Evolutionary conservation across 1,284 basidiomycete species (phyloP).

Genomic region (Ceratobasidium papillatum): DNA sequence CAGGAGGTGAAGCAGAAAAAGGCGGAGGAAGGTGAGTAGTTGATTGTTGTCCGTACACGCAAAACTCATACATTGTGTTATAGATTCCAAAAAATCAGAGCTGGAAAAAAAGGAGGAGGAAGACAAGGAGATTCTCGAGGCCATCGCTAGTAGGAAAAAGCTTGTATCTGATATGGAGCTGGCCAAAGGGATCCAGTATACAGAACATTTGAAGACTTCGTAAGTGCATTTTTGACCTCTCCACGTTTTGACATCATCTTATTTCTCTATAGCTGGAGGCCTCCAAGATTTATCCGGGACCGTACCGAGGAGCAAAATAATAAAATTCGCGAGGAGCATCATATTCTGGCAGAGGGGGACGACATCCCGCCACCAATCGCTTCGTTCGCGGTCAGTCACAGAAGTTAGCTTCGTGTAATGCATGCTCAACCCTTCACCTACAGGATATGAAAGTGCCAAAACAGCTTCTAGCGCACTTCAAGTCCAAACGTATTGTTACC

Average conservation of each 20-base stretch:
- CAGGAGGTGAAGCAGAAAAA: constrained; percentile 89
- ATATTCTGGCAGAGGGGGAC: constrained; percentile 92
- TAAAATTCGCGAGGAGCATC: constrained; percentile 84
- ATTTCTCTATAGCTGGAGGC: constrained; percentile 72
- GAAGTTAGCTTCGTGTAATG: not conserved
- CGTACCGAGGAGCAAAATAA: constrained; percentile 75
- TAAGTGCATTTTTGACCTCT: constrained; percentile 53
- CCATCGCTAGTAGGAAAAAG: constrained; percentile 90
- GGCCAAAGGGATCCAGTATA: constrained; percentile 91
- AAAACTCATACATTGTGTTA: not conserved
- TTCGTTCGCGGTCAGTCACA: constrained; percentile 76
- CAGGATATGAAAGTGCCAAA: constrained; percentile 98
- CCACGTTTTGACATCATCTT: not conserved
- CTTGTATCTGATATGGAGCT: constrained; percentile 92
- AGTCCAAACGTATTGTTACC: constrained; percentile 81
- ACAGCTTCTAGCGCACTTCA: constrained; percentile 82
- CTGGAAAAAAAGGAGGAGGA: constrained; percentile 85
- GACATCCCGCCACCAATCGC: constrained; percentile 94
- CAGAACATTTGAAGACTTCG: constrained; percentile 85
- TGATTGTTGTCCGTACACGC: not conserved
- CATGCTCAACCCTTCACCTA: constrained; percentile 43
- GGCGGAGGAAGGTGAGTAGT: constrained; percentile 75
- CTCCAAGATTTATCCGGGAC: constrained; percentile 84
- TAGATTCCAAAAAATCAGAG: constrained; percentile 87
- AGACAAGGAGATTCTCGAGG: constrained; percentile 90